These are phyloP conservation scores for Ceratocystis harringtonii DNA, from an alignment of 2,329 filamentous ascomycete genomes.

Conservation along the genomic window DNA sequence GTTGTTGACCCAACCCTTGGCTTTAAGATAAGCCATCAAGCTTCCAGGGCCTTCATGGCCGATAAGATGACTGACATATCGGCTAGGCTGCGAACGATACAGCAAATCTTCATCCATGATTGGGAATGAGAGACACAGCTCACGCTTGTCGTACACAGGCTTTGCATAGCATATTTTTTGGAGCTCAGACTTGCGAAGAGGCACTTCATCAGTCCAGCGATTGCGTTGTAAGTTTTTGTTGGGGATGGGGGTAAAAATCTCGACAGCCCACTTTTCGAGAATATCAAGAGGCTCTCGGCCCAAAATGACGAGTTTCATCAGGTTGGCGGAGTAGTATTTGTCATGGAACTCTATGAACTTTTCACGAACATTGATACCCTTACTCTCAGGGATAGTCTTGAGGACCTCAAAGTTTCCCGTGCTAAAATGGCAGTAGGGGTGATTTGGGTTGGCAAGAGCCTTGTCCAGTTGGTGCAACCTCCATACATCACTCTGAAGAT, in stretches of 20 bases:
- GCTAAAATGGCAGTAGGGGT: slow-evolving; percentile 83
- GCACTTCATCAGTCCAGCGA: slow-evolving; percentile 37
- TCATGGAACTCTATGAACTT: slow-evolving; percentile 89
- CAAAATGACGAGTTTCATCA: slow-evolving; percentile 81
- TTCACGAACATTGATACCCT: slow-evolving; percentile 70
- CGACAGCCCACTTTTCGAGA: slow-evolving; percentile 67
- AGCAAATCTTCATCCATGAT: slow-evolving; percentile 71
- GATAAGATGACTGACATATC: slow-evolving; percentile 77
- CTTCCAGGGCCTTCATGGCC: slow-evolving; percentile 89
- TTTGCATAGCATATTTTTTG: slow-evolving; percentile 69
- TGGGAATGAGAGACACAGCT: slow-evolving; percentile 66
- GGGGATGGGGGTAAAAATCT: slow-evolving; percentile 65
- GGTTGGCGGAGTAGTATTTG: slow-evolving; percentile 80
- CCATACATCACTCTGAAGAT: slow-evolving; percentile 81
- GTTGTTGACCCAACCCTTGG: slow-evolving; percentile 76
- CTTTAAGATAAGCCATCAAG: slow-evolving; percentile 78
- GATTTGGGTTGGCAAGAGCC: slow-evolving; percentile 69
- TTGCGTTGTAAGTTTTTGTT: slow-evolving; percentile 63
- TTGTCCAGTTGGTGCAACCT: slow-evolving; percentile 77
- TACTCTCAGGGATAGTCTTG: slow-evolving; percentile 63
- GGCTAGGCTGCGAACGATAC: slow-evolving; percentile 66
- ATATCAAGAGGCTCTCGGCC: slow-evolving; percentile 70
- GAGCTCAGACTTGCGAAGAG: slow-evolving; percentile 35
- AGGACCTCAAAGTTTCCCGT: slow-evolving; percentile 79
- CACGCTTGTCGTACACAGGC: slow-evolving; percentile 76